These are phyloP conservation scores for Trametopsis cervina DNA, from an alignment of 768 basidiomycete genomes.

Conservation along the genomic window DNA sequence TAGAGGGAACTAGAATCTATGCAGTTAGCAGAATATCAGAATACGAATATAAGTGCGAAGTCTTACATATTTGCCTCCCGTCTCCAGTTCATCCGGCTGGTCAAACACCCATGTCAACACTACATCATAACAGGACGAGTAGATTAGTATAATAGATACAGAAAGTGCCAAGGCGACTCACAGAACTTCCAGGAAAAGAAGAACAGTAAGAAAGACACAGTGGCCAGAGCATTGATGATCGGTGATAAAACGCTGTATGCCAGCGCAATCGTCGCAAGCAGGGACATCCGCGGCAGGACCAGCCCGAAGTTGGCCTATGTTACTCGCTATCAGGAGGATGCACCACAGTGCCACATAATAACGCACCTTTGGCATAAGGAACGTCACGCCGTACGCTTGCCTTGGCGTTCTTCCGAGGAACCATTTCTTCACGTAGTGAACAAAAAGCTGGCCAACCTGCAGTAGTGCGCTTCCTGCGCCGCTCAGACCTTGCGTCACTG, in stretches of 20 bases:
- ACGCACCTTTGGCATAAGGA: constrained; percentile 43
- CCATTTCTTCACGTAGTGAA: constrained; percentile 59
- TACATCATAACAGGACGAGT: constrained; percentile 16
- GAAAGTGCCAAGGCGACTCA: constrained; percentile 21
- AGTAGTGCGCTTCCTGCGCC: constrained; percentile 47
- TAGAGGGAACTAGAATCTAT: constrained; percentile 23
- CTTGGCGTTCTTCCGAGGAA: constrained; percentile 64
- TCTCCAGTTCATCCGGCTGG: constrained; percentile 43
- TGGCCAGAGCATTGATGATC: constrained; percentile 57
- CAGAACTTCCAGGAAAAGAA: constrained; percentile 56
- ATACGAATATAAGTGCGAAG: constrained; percentile 15
- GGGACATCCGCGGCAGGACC: constrained; percentile 41
- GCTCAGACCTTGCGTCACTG: constrained; percentile 45
- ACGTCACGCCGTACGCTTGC: constrained; percentile 50
- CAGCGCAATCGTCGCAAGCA: constrained; percentile 45
- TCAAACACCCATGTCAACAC: constrained; percentile 48
- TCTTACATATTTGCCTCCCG: constrained; percentile 25
- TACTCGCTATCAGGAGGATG: not conserved
- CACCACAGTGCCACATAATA: constrained; percentile 4
- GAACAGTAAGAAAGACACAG: constrained; percentile 52
- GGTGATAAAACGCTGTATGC: constrained; percentile 61
- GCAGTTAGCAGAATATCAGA: constrained; percentile 10
- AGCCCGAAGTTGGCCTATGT: constrained; percentile 42
- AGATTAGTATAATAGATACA: not conserved
- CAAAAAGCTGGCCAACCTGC: constrained; percentile 43